Evolutionary conservation across 176 grass and related monocot species (phyloP).

Genomic region (Luzula sylvatica): DNA sequence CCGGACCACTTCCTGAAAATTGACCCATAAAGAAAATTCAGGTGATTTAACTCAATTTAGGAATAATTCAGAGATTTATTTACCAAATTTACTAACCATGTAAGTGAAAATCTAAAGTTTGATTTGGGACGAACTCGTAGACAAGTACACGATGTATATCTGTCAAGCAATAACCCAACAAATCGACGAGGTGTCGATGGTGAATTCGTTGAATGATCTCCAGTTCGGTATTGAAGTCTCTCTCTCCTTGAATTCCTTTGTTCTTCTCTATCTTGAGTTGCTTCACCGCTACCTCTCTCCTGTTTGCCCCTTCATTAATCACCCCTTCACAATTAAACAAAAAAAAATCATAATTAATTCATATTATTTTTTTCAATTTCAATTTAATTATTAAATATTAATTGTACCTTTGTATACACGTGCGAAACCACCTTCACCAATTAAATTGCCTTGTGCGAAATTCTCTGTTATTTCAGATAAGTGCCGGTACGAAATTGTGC

Average conservation of each 20-base stretch:
- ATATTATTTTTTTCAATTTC: too few species aligned
- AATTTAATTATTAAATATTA: too few species aligned
- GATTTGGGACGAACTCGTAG: slow-evolving; percentile 72
- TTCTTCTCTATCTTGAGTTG: slow-evolving; percentile 77
- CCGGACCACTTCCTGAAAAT: slow-evolving; percentile 33
- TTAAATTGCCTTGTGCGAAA: slow-evolving; percentile 10
- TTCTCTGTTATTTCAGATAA: slow-evolving; percentile 13
- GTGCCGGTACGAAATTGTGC: slow-evolving; percentile 7
- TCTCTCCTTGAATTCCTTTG: slow-evolving; percentile 47
- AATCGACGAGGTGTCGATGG: slow-evolving; percentile 71
- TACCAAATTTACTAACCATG: too few species aligned
- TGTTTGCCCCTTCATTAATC: too few species aligned
- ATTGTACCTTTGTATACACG: slow-evolving; percentile 17
- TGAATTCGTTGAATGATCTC: slow-evolving; percentile 89
- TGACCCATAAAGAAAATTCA: too few species aligned
- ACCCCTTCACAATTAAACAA: too few species aligned
- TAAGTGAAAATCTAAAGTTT: slow-evolving; percentile 60
- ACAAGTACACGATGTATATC: slow-evolving; percentile 55
- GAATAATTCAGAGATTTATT: background rate
- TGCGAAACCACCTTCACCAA: slow-evolving; percentile 18
- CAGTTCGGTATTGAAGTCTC: slow-evolving; percentile 63
- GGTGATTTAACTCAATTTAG: too few species aligned
- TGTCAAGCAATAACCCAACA: slow-evolving; percentile 62
- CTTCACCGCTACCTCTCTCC: slow-evolving; percentile 78
- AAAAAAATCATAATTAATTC: too few species aligned